A percentile compares a stretch with the other conserved stretches of the same genome.
Conservation (phyloP, 352 stramenopile genomes). For the Phytophthora hybrid region DNA sequence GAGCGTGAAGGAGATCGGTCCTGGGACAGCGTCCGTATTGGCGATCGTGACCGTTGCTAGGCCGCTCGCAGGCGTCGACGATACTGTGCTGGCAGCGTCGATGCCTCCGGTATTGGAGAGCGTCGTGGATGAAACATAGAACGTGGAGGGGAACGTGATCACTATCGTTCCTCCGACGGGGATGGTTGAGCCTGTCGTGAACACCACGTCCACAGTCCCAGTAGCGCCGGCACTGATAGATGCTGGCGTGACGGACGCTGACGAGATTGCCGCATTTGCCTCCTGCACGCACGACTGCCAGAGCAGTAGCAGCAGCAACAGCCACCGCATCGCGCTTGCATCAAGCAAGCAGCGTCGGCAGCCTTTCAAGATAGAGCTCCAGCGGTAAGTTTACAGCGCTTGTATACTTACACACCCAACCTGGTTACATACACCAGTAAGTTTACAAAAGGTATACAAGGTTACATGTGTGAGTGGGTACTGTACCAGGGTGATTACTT, state of each 20-base stretch:
- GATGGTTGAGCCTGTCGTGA: constrained; percentile 44
- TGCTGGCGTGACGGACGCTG: constrained; percentile 38
- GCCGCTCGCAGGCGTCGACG: constrained; percentile 33
- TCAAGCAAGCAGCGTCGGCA: constrained; percentile 1
- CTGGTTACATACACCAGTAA: too few species aligned
- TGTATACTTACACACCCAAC: too few species aligned
- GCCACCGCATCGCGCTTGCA: not conserved
- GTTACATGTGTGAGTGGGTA: too few species aligned
- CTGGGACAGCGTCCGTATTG: constrained; percentile 23
- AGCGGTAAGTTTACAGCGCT: not conserved
- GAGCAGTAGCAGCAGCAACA: constrained; percentile 14
- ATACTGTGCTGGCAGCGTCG: constrained; percentile 34
- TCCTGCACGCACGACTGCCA: constrained; percentile 4
- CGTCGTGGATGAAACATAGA: constrained; percentile 45
- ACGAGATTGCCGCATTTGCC: constrained; percentile 43
- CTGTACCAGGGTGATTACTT: too few species aligned
- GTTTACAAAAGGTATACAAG: too few species aligned
- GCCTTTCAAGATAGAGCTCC: constrained; percentile 19
- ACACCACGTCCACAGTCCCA: constrained; percentile 39
- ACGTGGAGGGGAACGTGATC: constrained; percentile 60
- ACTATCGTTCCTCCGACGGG: constrained; percentile 57
- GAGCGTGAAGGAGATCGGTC: constrained; percentile 53
- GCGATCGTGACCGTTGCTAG: constrained; percentile 51
- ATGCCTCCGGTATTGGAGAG: constrained; percentile 41
- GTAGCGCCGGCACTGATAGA: constrained; percentile 44